Evolutionary conservation across 2,329 filamentous ascomycete species (phyloP).

Genomic region (Lachnum nothofagi): DNA sequence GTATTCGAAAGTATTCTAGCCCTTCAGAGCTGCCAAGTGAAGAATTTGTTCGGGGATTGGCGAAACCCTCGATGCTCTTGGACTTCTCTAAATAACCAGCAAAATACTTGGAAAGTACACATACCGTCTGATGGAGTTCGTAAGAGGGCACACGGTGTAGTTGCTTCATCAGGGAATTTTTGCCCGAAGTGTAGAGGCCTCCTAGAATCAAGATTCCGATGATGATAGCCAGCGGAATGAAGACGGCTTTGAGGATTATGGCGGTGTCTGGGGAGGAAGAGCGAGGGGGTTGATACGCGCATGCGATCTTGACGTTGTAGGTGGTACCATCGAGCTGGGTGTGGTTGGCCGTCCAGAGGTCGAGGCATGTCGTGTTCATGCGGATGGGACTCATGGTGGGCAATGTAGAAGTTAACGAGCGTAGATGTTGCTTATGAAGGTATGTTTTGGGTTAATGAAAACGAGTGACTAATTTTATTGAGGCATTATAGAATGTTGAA

Average conservation of each 20-base stretch:
- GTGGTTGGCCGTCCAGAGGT: not conserved
- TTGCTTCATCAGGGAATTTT: not conserved
- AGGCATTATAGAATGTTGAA: too few relatives aligned
- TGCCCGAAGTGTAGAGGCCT: not conserved
- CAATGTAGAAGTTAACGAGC: not conserved
- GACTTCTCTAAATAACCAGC: too few relatives aligned
- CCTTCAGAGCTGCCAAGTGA: too few relatives aligned
- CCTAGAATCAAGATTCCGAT: not conserved
- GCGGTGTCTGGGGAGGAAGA: not conserved
- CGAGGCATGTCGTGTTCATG: not conserved
- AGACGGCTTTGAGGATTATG: not conserved
- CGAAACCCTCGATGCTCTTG: too few relatives aligned
- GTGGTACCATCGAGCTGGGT: not conserved
- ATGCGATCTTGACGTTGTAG: not conserved
- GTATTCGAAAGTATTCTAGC: too few relatives aligned
- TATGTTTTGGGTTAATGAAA: not conserved
- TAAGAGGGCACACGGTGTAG: not conserved
- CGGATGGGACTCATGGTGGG: not conserved
- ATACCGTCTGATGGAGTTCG: not conserved
- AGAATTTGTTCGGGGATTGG: too few relatives aligned
- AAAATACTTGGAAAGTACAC: too few relatives aligned
- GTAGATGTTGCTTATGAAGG: not conserved
- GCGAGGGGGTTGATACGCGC: not conserved
- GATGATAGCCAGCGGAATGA: not conserved
- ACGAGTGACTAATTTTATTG: too few relatives aligned